Base-by-base conservation (phyloP, 83 land plant genomes). In the Isoetes engelmannii region DNA sequence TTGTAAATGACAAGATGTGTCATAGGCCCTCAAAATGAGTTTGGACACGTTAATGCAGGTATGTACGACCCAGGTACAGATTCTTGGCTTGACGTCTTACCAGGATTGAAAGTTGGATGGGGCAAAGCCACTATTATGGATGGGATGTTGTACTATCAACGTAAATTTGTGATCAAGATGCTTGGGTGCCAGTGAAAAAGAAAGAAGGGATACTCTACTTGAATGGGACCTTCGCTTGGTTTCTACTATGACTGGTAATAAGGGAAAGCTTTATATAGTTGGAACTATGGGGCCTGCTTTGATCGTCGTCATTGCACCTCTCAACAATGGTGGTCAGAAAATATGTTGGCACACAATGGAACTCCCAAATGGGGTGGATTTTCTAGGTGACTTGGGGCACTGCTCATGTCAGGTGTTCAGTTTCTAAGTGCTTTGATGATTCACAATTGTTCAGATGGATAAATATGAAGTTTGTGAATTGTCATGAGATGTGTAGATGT, bases 231-330 rank as follows among this genome's bases (percentile, higher is more conserved):
- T 4, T 37, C 13, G 62, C 28, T 18, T 59, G 62, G 62, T 59
- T 12, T 59, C 62, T 10, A 4, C 62, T 10, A 59, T 59, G 62
- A 42, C 62, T 18, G 62, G 62, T 20, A 59, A 4, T 59, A 59
- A 59, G 28, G 62, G 62, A 7, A 59, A 59, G 62, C 62, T 59
- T 10, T 59, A 59, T 37, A 59, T 59, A 4, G 62, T 59, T 59
- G 62, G 62, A 10, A 59, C 62, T 9, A 59, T 59, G 62, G 62
- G 62, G 20, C 62, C 62, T 20, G 62, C 62, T 12, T 59, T 59
- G 20, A 59, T 59, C 19, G 62, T 59, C 18, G 62, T 59, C 28
- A 59, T 59, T 18, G 62, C 62, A 42, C 62, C 62, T 20, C 4
- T 59, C 28, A 59, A 19, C 18, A 42, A 42, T 18, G 62, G 62